These are phyloP conservation scores for Trichoderma sp. DNA, from an alignment of 2,329 filamentous ascomycete genomes.

Conservation along the genomic window DNA sequence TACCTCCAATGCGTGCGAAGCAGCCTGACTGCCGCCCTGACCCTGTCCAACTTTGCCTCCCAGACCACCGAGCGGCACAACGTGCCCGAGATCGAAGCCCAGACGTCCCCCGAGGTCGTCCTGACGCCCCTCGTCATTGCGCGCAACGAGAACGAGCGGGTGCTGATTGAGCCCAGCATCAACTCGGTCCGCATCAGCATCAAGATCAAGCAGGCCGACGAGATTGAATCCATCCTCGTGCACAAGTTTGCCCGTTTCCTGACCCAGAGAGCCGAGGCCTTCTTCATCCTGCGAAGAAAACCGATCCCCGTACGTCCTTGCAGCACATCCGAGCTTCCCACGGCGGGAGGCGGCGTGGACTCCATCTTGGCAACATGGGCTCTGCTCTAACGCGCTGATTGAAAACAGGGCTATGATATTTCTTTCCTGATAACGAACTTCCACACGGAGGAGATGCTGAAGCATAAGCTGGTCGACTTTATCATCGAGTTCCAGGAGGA, in stretches of 20 bases:
- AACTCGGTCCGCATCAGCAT: slow-evolving; percentile 98
- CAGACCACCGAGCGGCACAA: slow-evolving; percentile 97
- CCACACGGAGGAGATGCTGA: slow-evolving; percentile 97
- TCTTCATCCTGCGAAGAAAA: slow-evolving; percentile 95
- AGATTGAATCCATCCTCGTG: slow-evolving; percentile 96
- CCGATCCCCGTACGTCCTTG: slow-evolving; percentile 76
- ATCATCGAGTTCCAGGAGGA: slow-evolving; percentile 99
- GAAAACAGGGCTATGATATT: slow-evolving; percentile 87
- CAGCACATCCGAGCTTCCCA: background rate
- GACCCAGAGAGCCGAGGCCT: slow-evolving; percentile 91
- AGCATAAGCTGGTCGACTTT: slow-evolving; percentile 82
- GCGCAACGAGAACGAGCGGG: slow-evolving; percentile 89
- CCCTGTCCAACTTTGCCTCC: slow-evolving; percentile 89
- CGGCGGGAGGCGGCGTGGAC: background rate
- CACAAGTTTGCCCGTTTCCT: slow-evolving; percentile 98
- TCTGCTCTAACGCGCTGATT: background rate
- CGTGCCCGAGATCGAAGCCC: slow-evolving; percentile 94
- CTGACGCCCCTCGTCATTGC: slow-evolving; percentile 88
- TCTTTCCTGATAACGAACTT: slow-evolving; percentile 99
- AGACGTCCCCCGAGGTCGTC: slow-evolving; percentile 88
- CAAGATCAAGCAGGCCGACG: slow-evolving; percentile 98
- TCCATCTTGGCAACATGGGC: background rate
- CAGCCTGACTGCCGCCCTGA: slow-evolving; percentile 90
- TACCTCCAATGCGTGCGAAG: slow-evolving; percentile 96
- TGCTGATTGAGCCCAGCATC: slow-evolving; percentile 93